Evolutionary conservation across 1,284 basidiomycete genomes (phyloP), one percentile per base, ranked within the genome.

Genomic region (Melanopsichium pennsylvanicum): DNA sequence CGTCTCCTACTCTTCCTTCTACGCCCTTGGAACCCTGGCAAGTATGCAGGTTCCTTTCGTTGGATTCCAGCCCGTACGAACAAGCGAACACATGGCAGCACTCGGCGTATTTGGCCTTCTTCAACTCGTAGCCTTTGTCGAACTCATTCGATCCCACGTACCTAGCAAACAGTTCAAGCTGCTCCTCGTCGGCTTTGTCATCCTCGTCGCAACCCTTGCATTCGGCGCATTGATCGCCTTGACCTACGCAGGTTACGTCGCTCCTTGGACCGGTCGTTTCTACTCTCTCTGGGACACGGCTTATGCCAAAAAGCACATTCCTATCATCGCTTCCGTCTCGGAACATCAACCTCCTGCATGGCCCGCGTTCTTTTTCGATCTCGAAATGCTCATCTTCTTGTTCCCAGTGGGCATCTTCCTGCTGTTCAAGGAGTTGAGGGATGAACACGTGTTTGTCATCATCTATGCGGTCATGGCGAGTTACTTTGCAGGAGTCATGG

Each of bases 21-120:
- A 98, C 82, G 91, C 92, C 19, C 90, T 98, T 68, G 96, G 96
- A 42, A 98, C 95, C 6, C 86, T 99, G 56, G 87, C 94, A 6
- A 95, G 92, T 78, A 98, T 98, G 96, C 93, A 97, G 83, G 95
- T 99, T 2, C 96, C 96, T 3, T 99, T 99, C 78, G 96, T 99
- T 69, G 95, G 95, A 32, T 98, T 97, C 87, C 92, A 97, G 76
- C 96, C 96, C n/a, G 89, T 98, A 31, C 87, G 90, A 41, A 98
- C 96, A 0, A 93, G 91, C 70, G 96, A 99, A 84, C 96, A 98
- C 82, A 98, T 99, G 95, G 94, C 91, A 7, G 94, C 96, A 2
- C 86, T 98, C 54, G 95, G 89, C 75, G 92, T 98, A 26, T 99
- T 98, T 76, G 96, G 96, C 48, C 87, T 99, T 19, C 85, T 99